Evolutionary conservation across 192 early-diverging fungal genomes (phyloP), one percentile per base, ranked within the genome.

Genomic region (Geranomyces variabilis): DNA sequence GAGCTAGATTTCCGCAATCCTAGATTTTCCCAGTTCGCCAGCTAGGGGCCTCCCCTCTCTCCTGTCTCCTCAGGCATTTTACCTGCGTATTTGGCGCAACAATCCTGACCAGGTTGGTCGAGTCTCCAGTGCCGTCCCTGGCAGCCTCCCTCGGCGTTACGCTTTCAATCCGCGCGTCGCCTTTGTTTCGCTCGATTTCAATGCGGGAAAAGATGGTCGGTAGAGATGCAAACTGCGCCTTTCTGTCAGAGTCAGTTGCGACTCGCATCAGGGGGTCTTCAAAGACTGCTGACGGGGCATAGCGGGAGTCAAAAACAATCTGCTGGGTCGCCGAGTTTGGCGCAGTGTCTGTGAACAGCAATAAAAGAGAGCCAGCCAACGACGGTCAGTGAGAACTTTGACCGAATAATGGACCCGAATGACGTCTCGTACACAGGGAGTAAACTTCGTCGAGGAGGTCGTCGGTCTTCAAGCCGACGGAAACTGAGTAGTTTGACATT

Each of bases 221-320:
- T 0, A 70, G 69, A 24, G 69, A 70, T 6, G 58, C 69, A 21
- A 70, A 70, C 33, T 70, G 69, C 8, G 58, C 69, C 61, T 70
- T 57, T 15, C 69, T 26, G 47, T 70, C 69, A 10, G 21, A n/a
- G 7, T 29, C n/a, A 12, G 69, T 70, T 1, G 26, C 26, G 36
- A 62, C 59, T 8, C 59, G 56, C 34, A 70, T 26, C 12, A 70
- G 36, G 22, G 69, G 69, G 31, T 70, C 69, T 19, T 70, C 69
- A 47, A 70, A 70, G 29, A 70, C 44, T 28, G 69, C 69, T n/a
- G 31, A 57, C 8, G 30, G 24, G 1, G 26, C n/a, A 46, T 62
- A 70, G 14, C 59, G 36, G 19, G 19, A n/a, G 14, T 34, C 19
- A 29, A 70, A 70, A 1, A 61, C 58, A 15, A 22, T 17, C 69